Conservation (phyloP, 2,329 filamentous ascomycete species). For the Coniochaeta sp. region DNA sequence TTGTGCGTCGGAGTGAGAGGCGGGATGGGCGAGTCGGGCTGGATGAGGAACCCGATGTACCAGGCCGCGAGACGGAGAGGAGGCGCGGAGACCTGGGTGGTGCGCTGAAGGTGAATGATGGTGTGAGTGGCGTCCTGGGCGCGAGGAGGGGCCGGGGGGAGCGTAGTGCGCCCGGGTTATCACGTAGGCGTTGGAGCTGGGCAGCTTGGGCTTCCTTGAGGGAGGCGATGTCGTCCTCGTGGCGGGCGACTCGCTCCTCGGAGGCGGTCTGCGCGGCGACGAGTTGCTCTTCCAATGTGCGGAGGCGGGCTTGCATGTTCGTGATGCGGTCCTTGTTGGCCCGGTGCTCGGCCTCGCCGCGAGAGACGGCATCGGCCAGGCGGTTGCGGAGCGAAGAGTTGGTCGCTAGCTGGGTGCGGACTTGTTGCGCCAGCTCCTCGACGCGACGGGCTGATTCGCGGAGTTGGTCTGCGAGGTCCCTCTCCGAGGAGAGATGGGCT, state of each 20-base stretch:
- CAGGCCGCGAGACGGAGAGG: conserved; percentile 7
- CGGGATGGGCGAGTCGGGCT: conserved; percentile 8
- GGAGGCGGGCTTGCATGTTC: conserved; percentile 72
- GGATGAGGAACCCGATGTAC: conserved; percentile 4
- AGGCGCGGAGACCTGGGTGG: conserved; percentile 48
- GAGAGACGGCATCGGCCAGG: conserved; percentile 69
- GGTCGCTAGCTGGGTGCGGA: conserved; percentile 69
- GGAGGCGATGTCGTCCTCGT: conserved; percentile 76
- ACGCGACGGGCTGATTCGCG: conserved; percentile 67
- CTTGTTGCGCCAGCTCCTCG: conserved; percentile 70
- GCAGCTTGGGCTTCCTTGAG: conserved; percentile 70
- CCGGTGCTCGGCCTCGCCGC: conserved; percentile 78
- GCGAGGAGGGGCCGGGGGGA: conserved; percentile 44
- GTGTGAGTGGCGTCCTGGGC: conserved; percentile 53
- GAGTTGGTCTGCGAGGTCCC: conserved; percentile 60
- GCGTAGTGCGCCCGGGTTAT: conserved; percentile 28
- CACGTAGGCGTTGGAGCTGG: conserved; percentile 68
- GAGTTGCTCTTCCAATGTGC: conserved; percentile 75
- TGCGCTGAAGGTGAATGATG: conserved; percentile 45
- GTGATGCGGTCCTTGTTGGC: conserved; percentile 76
- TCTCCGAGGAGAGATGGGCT: conserved; percentile 50
- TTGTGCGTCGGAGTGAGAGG: conserved; percentile 29
- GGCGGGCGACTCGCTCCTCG: conserved; percentile 72
- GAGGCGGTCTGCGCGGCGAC: conserved; percentile 76
- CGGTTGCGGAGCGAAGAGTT: conserved; percentile 71